These are phyloP conservation scores for Backusella tarrabulga DNA, from an alignment of 192 early-diverging fungal genomes.

Conservation along the genomic window DNA sequence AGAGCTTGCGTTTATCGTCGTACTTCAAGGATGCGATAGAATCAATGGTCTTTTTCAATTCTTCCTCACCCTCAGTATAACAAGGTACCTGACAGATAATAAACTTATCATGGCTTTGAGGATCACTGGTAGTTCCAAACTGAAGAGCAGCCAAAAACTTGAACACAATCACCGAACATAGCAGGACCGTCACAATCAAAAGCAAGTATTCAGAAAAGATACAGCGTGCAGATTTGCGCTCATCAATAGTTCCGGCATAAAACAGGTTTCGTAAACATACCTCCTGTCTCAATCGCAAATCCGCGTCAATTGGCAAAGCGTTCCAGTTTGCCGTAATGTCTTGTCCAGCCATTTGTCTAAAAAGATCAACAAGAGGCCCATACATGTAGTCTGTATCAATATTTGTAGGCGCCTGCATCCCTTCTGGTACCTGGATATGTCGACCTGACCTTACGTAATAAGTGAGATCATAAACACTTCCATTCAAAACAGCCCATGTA, in stretches of 20 bases:
- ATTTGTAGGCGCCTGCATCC: constrained; percentile 37
- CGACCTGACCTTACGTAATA: constrained; percentile 58
- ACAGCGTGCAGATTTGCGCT: constrained; percentile 75
- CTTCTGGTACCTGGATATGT: constrained; percentile 40
- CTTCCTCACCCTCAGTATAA: constrained; percentile 90
- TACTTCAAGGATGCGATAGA: constrained; percentile 76
- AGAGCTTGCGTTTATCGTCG: constrained; percentile 84
- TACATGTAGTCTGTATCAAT: constrained; percentile 59
- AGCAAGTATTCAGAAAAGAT: constrained; percentile 85
- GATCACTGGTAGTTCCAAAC: constrained; percentile 63
- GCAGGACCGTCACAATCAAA: constrained; percentile 72
- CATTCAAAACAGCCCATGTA: constrained; percentile 63
- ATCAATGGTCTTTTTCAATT: constrained; percentile 81
- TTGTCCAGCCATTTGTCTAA: constrained; percentile 58
- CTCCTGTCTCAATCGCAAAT: constrained; percentile 44
- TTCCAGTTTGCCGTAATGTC: constrained; percentile 67
- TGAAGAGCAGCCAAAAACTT: constrained; percentile 79
- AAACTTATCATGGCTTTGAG: constrained; percentile 92
- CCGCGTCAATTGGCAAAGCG: constrained; percentile 46
- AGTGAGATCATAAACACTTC: constrained; percentile 73
- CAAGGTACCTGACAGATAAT: constrained; percentile 94
- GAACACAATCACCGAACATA: constrained; percentile 78
- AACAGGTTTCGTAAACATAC: constrained; percentile 84
- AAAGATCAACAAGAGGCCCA: constrained; percentile 56
- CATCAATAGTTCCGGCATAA: constrained; percentile 86